Conservation (phyloP, 2,329 filamentous ascomycete genomes). For the Xylaria sp. region DNA sequence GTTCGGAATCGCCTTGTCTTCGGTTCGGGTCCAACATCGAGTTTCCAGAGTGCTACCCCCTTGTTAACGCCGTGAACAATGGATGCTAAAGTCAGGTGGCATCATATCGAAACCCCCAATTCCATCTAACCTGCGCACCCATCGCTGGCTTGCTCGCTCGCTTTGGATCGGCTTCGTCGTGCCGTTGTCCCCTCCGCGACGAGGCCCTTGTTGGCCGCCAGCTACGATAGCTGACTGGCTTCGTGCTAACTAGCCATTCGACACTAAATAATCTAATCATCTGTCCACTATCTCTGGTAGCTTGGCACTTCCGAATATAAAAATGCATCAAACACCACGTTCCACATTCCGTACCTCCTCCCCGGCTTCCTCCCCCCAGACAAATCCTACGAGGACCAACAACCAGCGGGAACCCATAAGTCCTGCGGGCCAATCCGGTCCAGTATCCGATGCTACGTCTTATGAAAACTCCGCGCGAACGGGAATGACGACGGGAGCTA, state of each 20-base stretch:
- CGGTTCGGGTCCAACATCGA: slow-evolving; percentile 19
- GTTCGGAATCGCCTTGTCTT: slow-evolving; percentile 14
- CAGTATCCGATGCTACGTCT: slow-evolving; percentile 55
- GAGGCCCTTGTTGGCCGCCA: slow-evolving; percentile 19
- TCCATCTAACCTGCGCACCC: slow-evolving; percentile 38
- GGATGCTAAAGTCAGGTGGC: slow-evolving; percentile 51
- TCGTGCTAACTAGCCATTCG: slow-evolving; percentile 8
- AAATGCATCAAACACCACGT: slow-evolving; percentile 92
- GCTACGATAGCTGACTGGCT: slow-evolving; percentile 23
- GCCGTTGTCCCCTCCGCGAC: slow-evolving; percentile 14
- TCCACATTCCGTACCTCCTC: slow-evolving; percentile 77
- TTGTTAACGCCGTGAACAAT: slow-evolving; percentile 46
- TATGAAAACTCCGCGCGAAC: slow-evolving; percentile 55
- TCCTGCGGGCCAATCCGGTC: slow-evolving; percentile 53
- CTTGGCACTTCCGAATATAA: slow-evolving; percentile 39
- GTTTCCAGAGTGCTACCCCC: slow-evolving; percentile 31
- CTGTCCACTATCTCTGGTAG: slow-evolving; percentile 2
- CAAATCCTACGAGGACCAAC: slow-evolving; percentile 77
- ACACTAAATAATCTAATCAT: slow-evolving; percentile 14
- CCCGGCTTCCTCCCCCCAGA: slow-evolving; percentile 75
- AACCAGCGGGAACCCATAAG: slow-evolving; percentile 73
- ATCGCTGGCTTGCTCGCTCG: slow-evolving; percentile 15
- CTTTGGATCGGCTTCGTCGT: slow-evolving; percentile 14
- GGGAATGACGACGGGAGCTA: slow-evolving; percentile 52
- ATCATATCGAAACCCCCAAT: slow-evolving; percentile 44